Evolutionary conservation across 192 early-diverging fungal species (phyloP).

Genomic region (Cladochytrium replicatum): DNA sequence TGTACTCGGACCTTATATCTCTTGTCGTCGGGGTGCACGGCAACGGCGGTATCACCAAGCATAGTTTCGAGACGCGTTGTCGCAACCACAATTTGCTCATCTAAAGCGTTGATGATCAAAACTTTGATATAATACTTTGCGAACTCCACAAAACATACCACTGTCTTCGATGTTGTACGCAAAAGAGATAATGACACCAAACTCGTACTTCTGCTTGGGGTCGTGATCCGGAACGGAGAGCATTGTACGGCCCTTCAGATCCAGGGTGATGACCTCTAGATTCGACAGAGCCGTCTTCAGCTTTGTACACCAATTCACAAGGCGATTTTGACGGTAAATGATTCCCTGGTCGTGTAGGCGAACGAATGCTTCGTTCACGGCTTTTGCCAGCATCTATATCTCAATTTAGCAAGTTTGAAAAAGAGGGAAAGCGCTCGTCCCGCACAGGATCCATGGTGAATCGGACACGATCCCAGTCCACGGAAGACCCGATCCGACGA

Average conservation of each 20-base stretch:
- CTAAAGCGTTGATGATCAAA: conserved; percentile 13
- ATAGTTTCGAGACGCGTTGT: conserved; percentile 99
- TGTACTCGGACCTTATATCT: conserved; percentile 65
- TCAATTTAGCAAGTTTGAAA: neutral
- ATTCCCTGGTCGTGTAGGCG: conserved; percentile 87
- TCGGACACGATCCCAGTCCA: conserved; percentile 83
- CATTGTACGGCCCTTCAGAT: conserved; percentile 75
- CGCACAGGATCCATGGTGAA: conserved; percentile 88
- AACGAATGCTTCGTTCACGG: conserved; percentile 91
- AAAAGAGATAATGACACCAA: conserved; percentile 94
- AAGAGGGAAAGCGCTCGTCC: conserved; percentile 13
- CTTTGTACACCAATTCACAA: conserved; percentile 97
- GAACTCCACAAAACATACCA: conserved; percentile 9
- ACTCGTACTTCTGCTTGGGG: conserved; percentile 89
- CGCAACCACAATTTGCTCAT: conserved; percentile 86
- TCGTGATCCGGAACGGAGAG: conserved; percentile 88
- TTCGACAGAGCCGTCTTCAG: conserved; percentile 95
- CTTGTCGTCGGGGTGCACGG: conserved; percentile 83
- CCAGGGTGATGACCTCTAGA: conserved; percentile 57
- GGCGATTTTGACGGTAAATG: conserved; percentile 91
- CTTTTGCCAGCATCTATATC: conserved; percentile 52
- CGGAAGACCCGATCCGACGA: conserved; percentile 78
- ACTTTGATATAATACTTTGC: neutral
- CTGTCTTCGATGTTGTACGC: conserved; percentile 82
- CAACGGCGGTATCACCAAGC: conserved; percentile 96